Evolutionary conservation across 2,329 filamentous ascomycete genomes (phyloP), one percentile per base, ranked within the genome.

Genomic region (Conoideocrella luteorostrata): DNA sequence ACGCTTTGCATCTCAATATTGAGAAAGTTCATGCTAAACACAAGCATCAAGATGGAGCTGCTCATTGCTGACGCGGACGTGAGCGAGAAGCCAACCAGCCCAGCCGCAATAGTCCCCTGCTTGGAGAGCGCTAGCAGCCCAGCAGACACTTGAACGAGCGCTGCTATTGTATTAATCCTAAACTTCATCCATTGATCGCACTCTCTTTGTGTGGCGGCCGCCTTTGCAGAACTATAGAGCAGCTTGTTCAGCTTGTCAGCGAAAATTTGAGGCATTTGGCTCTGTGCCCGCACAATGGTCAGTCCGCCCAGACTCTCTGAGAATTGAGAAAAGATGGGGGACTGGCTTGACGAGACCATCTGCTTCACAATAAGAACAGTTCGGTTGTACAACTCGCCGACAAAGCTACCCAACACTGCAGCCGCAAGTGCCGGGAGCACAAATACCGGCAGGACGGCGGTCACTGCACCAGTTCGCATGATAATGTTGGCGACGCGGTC

Each of bases 181-280:
- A 73, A 58, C 4, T 64, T 61, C 4, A 75, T 64, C 71, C 71
- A 75, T 9, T 70, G 66, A 48, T 74, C 73, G 44, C 63, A 64
- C 51, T 72, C 72, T 45, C 60, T 68, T 18, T 64, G 64, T 3
- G 69, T 59, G 46, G 72, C 68, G 5, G 58, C 56, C 1, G 67
- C 58, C 9, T 60, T 59, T 17, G 63, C 59, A 45, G 62, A 66
- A 0, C 62, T 52, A 4, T 64, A 61, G 21, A 74, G 47, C 35
- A 64, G 63, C 12, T 68, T 59, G 2, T 67, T 65, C 4, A 74
- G 56, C 23, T 64, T 58, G 12, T 60, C 50, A 30, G 64, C 60
- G 43, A 73, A 73, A 3, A 60, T 63, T 11, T 61, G 53, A 9
- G 66, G 59, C 61, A 74, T 67, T 24, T 63, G 62, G 10, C 56